A percentile compares a stretch with the other conserved stretches of the same genome.
Conservation (phyloP, 2,329 filamentous ascomycete species). For the Fusarium citri region DNA sequence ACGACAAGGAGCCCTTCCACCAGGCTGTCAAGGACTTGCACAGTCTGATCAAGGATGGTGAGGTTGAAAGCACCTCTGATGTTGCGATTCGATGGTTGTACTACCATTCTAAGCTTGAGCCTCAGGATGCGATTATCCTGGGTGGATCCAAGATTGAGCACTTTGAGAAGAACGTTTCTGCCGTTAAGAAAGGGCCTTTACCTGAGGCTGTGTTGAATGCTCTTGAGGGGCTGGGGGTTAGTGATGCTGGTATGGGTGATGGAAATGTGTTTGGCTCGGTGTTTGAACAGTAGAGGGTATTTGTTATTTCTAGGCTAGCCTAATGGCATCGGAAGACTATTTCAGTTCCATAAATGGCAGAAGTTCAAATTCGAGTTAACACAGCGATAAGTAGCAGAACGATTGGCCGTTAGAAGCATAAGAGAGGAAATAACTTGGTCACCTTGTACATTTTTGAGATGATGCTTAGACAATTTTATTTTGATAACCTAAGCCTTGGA, state of each 20-base stretch:
- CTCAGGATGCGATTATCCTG: background rate
- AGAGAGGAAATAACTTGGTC: too few species aligned
- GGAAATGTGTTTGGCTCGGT: background rate
- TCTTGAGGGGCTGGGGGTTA: background rate
- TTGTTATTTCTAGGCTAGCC: too few species aligned
- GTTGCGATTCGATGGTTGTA: background rate
- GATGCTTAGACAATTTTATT: too few species aligned
- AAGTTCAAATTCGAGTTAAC: too few species aligned
- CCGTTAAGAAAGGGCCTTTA: background rate
- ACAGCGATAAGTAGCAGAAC: too few species aligned
- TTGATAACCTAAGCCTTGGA: too few species aligned
- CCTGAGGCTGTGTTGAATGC: background rate
- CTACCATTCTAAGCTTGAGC: background rate
- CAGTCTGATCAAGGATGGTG: background rate
- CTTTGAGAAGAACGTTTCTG: background rate
- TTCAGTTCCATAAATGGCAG: too few species aligned
- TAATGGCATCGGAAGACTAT: too few species aligned
- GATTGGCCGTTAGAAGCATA: rapidly evolving
- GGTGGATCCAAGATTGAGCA: background rate
- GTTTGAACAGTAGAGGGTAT: background rate
- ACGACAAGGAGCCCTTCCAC: background rate
- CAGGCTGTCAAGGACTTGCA: background rate
- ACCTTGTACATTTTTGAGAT: too few species aligned
- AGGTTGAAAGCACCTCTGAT: background rate
- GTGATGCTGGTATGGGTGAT: background rate